Conservation (phyloP, 116 monocot species). For the Iris pallida region DNA sequence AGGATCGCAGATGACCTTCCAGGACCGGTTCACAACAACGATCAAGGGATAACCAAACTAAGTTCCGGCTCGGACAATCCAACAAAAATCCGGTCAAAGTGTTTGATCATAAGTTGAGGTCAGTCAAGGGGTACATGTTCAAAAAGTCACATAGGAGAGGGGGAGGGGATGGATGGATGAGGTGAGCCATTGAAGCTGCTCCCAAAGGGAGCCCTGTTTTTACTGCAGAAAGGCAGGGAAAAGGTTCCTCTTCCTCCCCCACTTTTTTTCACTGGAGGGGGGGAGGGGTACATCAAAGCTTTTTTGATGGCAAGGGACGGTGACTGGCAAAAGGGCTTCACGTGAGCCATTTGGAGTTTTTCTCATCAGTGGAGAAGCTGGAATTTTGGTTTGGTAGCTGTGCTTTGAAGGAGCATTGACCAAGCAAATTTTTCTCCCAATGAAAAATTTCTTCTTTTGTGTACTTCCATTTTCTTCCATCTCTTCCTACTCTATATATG, state of each 20-base stretch:
- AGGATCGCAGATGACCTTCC: too few species aligned
- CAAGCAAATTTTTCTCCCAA: neutral
- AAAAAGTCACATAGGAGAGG: neutral
- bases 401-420: constrained; percentile 12
- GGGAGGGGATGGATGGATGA: neutral
- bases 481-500: too few species aligned
- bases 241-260: neutral
- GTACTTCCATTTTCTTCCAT: too few species aligned
- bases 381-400: neutral
- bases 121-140: too few species aligned
- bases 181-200: constrained; percentile 8
- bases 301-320: constrained; percentile 2
- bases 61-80: too few species aligned
- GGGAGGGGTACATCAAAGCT: constrained; percentile 10
- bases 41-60: too few species aligned
- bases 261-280: neutral
- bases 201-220: constrained; percentile 5
- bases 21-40: too few species aligned
- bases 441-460: neutral
- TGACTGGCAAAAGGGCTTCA: constrained; percentile 2
- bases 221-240: neutral
- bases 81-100: too few species aligned
- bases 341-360: constrained; percentile 8
- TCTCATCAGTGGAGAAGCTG: constrained; percentile 10
- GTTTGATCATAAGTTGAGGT: too few species aligned